Conservation (phyloP, 345 rosid genomes). For the Salix caprea region DNA sequence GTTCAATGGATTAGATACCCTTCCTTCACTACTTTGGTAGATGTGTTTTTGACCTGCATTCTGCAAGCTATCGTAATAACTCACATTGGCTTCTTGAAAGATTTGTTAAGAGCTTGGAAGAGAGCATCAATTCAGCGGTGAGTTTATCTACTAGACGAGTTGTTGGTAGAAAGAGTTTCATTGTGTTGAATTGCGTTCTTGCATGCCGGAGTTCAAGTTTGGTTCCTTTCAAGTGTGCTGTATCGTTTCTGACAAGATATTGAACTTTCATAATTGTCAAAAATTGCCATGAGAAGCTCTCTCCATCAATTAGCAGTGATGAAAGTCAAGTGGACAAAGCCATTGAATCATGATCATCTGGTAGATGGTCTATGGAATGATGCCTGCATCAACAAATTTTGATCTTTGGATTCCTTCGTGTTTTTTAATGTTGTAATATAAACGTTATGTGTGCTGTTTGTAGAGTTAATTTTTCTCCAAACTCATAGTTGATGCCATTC, state of each 20-base stretch:
- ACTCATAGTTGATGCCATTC: too few relatives aligned
- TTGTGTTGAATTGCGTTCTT: not conserved
- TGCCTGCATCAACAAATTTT: too few relatives aligned
- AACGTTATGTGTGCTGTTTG: too few relatives aligned
- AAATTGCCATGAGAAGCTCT: too few relatives aligned
- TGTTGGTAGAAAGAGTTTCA: not conserved
- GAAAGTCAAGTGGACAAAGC: too few relatives aligned
- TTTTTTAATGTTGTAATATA: too few relatives aligned
- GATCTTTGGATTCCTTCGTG: too few relatives aligned
- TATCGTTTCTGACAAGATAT: not conserved
- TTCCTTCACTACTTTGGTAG: conserved; percentile 23
- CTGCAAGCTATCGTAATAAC: conserved; percentile 6
- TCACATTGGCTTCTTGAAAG: conserved; percentile 18
- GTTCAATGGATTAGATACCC: not conserved
- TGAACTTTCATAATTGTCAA: not conserved
- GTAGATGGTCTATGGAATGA: too few relatives aligned
- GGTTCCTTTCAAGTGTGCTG: not conserved
- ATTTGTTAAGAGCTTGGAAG: conserved; percentile 25
- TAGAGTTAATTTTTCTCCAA: too few relatives aligned
- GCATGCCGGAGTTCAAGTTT: not conserved
- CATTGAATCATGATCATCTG: too few relatives aligned
- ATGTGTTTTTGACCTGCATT: conserved; percentile 22
- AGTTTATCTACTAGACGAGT: not conserved
- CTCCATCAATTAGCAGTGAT: too few relatives aligned
- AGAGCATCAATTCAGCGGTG: conserved; percentile 19